Conservation (phyloP, 495 filamentous ascomycete genomes). For the Thermochaetoides thermophila region DNA sequence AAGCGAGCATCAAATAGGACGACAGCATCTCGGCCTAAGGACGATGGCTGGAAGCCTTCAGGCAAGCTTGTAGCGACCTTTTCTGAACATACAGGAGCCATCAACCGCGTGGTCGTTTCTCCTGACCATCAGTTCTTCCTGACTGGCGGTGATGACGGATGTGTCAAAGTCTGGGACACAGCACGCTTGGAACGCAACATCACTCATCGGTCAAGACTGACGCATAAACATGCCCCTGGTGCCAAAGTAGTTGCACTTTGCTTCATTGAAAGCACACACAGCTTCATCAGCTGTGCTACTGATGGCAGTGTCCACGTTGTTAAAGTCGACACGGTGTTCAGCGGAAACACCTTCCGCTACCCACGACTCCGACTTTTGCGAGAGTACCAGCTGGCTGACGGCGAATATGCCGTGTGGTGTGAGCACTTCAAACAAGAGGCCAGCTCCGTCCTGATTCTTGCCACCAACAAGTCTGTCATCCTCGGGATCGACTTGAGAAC, state of each 20-base stretch:
- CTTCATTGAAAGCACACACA: slow-evolving; percentile 89
- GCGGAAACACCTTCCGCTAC: slow-evolving; percentile 49
- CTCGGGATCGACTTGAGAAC: slow-evolving; percentile 76
- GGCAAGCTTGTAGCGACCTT: slow-evolving; percentile 76
- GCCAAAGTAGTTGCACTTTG: slow-evolving; percentile 64
- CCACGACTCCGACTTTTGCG: slow-evolving; percentile 61
- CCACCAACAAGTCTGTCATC: slow-evolving; percentile 72
- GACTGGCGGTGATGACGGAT: slow-evolving; percentile 84
- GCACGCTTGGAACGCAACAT: slow-evolving; percentile 78
- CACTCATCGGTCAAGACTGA: slow-evolving; percentile 75
- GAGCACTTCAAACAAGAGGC: slow-evolving; percentile 80
- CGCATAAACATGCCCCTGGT: slow-evolving; percentile 54
- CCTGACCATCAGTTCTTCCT: slow-evolving; percentile 93
- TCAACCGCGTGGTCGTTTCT: slow-evolving; percentile 69
- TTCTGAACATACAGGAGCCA: slow-evolving; percentile 67
- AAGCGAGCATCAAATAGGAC: slow-evolving; percentile 45
- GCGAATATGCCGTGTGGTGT: slow-evolving; percentile 76
- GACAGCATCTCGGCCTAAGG: slow-evolving; percentile 23
- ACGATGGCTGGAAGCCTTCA: slow-evolving; percentile 64
- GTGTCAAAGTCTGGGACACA: slow-evolving; percentile 88
- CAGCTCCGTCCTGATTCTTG: slow-evolving; percentile 66
- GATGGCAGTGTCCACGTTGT: slow-evolving; percentile 88
- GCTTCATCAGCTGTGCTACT: slow-evolving; percentile 74
- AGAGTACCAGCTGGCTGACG: slow-evolving; percentile 59
- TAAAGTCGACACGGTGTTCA: slow-evolving; percentile 59